These are phyloP conservation scores for Fusarium sp. DNA, from an alignment of 2,329 filamentous ascomycete genomes.

Conservation along the genomic window DNA sequence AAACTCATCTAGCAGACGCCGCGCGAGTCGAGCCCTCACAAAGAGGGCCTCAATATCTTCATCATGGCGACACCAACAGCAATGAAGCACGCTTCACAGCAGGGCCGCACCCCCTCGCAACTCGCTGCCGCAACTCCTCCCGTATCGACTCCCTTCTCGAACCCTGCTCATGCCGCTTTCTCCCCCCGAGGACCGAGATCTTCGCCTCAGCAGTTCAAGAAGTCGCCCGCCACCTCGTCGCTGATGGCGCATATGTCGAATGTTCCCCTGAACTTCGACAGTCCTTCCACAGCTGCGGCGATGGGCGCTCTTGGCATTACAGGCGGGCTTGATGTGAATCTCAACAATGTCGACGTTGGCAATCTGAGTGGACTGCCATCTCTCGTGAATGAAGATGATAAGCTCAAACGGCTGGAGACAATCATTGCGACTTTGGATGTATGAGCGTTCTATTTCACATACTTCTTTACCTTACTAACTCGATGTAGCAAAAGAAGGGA, in stretches of 20 bases:
- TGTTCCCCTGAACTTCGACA: conserved; percentile 70
- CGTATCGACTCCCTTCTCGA: conserved; percentile 75
- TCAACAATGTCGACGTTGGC: conserved; percentile 64
- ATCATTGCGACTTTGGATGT: conserved; percentile 65
- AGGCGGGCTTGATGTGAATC: conserved; percentile 62
- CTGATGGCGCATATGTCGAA: conserved; percentile 61
- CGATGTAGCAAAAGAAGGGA: conserved; percentile 62
- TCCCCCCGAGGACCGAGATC: conserved; percentile 69
- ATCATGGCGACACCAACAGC: conserved; percentile 64
- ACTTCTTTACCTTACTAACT: conserved; percentile 8
- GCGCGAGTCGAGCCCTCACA: conserved; percentile 20
- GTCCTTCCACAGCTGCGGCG: conserved; percentile 72
- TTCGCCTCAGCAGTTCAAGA: conserved; percentile 74
- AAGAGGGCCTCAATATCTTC: conserved; percentile 30
- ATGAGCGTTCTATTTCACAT: conserved; percentile 33
- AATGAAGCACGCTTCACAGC: conserved; percentile 61
- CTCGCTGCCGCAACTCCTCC: conserved; percentile 70
- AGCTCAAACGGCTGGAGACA: conserved; percentile 64
- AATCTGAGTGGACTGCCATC: conserved; percentile 58
- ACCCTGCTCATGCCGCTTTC: conserved; percentile 67
- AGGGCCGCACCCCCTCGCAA: conserved; percentile 63
- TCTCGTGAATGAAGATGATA: conserved; percentile 65
- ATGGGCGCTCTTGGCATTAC: conserved; percentile 68
- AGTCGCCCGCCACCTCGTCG: conserved; percentile 68
- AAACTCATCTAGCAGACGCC: background rate